A percentile compares a stretch with the other conserved stretches of the same genome.
These are phyloP conservation scores for Ceratobasidium sp. DNA, from an alignment of 1,284 basidiomycete genomes.

Conservation along the genomic window DNA sequence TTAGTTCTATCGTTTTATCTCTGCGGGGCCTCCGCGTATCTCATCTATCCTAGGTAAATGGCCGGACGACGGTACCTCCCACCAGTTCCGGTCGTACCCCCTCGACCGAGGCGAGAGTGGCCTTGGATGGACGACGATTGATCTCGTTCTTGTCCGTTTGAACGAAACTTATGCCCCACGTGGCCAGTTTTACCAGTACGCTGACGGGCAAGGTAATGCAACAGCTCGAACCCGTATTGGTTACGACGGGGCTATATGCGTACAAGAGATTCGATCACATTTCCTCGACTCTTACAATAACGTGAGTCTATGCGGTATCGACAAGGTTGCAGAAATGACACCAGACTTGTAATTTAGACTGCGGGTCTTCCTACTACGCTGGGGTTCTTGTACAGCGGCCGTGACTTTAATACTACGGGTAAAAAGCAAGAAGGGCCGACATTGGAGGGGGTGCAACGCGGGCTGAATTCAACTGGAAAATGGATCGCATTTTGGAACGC, in stretches of 20 bases:
- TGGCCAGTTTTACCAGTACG: constrained; percentile 19
- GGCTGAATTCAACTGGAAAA: constrained; percentile 37
- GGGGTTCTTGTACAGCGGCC: neutral
- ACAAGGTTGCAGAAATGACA: neutral
- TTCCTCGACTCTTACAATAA: constrained; percentile 40
- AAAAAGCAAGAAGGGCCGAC: constrained; percentile 17
- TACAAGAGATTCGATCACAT: constrained; percentile 29
- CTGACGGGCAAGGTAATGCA: neutral
- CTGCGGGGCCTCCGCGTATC: neutral
- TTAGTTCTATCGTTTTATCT: neutral
- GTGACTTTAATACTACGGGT: constrained; percentile 23
- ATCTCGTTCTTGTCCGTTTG: constrained; percentile 27
- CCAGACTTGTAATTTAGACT: neutral
- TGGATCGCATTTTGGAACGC: constrained; percentile 15
- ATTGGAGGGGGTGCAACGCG: constrained; percentile 9
- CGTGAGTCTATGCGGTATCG: neutral
- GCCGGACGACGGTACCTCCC: constrained; percentile 13
- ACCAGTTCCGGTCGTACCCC: constrained; percentile 10
- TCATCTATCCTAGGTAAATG: constrained; percentile 12
- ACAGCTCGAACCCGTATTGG: constrained; percentile 21
- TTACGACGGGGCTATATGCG: constrained; percentile 36
- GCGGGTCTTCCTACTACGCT: constrained; percentile 30
- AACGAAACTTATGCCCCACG: constrained; percentile 26
- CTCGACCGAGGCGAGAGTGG: constrained; percentile 12
- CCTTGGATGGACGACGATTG: constrained; percentile 23